A percentile compares a stretch with the other conserved stretches of the same genome.
These are phyloP conservation scores for Venturia effusa DNA, from an alignment of 2,329 filamentous ascomycete genomes.

Conservation along the genomic window DNA sequence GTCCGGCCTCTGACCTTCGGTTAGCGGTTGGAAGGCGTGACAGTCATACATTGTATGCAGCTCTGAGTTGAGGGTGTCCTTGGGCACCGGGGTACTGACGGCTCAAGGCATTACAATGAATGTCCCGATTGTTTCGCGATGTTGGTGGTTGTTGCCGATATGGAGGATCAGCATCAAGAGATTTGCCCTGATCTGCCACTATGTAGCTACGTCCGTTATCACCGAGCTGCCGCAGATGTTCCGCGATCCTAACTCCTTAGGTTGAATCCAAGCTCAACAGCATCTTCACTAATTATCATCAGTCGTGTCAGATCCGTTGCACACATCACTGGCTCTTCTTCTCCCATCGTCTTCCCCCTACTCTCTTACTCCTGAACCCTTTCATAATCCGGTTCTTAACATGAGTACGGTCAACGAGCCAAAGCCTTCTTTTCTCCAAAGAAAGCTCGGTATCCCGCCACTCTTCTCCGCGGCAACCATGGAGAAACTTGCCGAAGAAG, in stretches of 20 bases:
- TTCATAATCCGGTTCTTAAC: not conserved
- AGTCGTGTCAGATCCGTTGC: too few relatives aligned
- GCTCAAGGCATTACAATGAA: not conserved
- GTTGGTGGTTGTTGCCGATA: not conserved
- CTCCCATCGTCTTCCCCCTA: too few relatives aligned
- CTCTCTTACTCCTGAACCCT: too few relatives aligned
- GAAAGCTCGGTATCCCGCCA: not conserved
- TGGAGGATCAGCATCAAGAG: not conserved
- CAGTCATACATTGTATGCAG: not conserved
- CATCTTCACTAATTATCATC: too few relatives aligned
- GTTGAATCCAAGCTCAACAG: not conserved
- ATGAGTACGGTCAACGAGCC: not conserved
- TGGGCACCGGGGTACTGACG: not conserved
- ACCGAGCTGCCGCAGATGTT: not conserved
- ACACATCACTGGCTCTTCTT: not conserved
- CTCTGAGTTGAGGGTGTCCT: not conserved
- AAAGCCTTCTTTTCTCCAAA: not conserved
- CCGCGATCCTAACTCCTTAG: not conserved
- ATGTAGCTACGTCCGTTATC: not conserved
- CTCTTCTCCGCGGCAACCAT: not conserved
- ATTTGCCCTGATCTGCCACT: not conserved
- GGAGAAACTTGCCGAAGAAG: not conserved
- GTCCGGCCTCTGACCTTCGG: too few relatives aligned
- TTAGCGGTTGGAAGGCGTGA: not conserved
- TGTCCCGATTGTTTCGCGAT: not conserved